Percentiles rank a stretch among this genome's conserved stretches.
These are phyloP conservation scores for Calonectria henricotiae DNA, from an alignment of 2,329 filamentous ascomycete species.

Conservation along the genomic window DNA sequence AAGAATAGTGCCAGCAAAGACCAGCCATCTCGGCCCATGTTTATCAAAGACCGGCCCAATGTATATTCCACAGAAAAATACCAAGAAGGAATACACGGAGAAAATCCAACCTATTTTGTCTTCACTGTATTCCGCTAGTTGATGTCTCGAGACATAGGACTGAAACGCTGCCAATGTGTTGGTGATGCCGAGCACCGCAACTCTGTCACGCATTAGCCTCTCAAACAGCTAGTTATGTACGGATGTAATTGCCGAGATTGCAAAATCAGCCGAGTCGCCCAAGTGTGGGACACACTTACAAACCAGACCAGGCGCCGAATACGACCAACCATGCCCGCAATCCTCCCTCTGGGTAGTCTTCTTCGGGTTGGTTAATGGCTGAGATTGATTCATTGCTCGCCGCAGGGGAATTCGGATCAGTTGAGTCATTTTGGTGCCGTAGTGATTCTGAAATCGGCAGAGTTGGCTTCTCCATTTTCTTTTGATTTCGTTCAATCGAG, in stretches of 20 bases:
- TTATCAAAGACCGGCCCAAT: constrained; percentile 10
- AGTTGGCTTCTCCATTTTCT: constrained; percentile 3
- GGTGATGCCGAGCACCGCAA: constrained; percentile 1
- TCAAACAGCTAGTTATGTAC: too few relatives aligned
- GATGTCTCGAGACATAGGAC: background rate
- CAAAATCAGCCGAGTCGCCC: background rate
- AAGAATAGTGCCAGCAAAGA: background rate
- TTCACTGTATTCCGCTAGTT: background rate
- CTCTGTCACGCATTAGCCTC: background rate
- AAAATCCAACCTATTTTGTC: constrained; percentile 16
- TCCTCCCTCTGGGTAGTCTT: constrained; percentile 17
- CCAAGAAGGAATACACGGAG: constrained; percentile 4
- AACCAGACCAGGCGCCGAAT: constrained; percentile 6
- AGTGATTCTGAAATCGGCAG: background rate
- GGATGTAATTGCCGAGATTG: too few relatives aligned
- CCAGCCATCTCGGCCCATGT: constrained; percentile 9
- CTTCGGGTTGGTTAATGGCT: background rate
- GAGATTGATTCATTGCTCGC: background rate
- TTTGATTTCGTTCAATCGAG: background rate
- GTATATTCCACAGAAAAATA: constrained; percentile 7
- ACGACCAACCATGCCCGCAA: constrained; percentile 14
- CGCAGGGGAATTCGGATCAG: background rate
- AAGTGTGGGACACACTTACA: background rate
- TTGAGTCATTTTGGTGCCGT: too few relatives aligned
- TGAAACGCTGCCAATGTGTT: constrained; percentile 1